Evolutionary conservation across 768 basidiomycete species (phyloP).

Genomic region (Russula olivacea): DNA sequence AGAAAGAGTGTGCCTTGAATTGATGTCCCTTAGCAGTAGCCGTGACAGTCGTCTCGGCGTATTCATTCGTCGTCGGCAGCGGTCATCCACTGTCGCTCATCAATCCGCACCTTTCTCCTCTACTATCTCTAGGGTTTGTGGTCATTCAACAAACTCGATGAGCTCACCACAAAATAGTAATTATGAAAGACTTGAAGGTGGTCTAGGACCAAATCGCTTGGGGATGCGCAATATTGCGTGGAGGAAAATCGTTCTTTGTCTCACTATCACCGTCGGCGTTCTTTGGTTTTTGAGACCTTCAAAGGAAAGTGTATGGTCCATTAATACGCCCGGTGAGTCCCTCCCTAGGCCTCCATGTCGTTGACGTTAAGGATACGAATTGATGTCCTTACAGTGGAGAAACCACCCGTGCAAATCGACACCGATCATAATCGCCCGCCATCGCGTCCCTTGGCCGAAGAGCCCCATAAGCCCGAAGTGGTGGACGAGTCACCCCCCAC

Average conservation of each 20-base stretch:
- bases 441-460: not conserved
- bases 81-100: not conserved
- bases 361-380: not conserved
- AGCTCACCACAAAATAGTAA: slow-evolving; percentile 38
- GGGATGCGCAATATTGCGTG: slow-evolving; percentile 38
- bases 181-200: slow-evolving; percentile 59
- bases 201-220: slow-evolving; percentile 45
- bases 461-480: slow-evolving; percentile 9
- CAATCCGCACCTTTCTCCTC: not conserved
- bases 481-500: not conserved
- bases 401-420: not conserved
- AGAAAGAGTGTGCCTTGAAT: not conserved
- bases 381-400: not conserved
- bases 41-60: not conserved
- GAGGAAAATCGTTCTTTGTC: slow-evolving; percentile 64
- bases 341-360: not conserved
- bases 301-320: slow-evolving; percentile 26
- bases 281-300: slow-evolving; percentile 66
- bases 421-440: not conserved
- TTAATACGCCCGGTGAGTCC: slow-evolving; percentile 29
- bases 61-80: not conserved
- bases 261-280: slow-evolving; percentile 47
- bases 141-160: slow-evolving; percentile 22
- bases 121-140: not conserved
- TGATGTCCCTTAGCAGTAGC: not conserved